phyloP scores from a whole-genome alignment of 2,329 filamentous ascomycete species.

The Fusarium succisae region DNA sequence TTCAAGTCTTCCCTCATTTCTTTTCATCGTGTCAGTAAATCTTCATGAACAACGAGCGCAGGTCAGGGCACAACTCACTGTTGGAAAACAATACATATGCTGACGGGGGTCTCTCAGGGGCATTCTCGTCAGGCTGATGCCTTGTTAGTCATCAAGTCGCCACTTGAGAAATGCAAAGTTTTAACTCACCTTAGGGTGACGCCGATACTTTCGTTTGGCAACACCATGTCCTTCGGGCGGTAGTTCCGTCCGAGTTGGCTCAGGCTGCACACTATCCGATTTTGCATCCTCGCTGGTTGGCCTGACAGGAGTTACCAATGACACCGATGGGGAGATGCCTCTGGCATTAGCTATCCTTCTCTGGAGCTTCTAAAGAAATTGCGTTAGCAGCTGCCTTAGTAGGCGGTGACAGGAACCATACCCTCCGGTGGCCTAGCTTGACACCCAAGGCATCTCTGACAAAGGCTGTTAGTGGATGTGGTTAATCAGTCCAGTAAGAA shows the following conservation, averaged over 20 bases:
- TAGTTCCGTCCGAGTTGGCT: slow-evolving; percentile 57
- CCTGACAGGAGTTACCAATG: slow-evolving; percentile 59
- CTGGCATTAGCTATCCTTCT: slow-evolving; percentile 80
- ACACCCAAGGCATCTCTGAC: slow-evolving; percentile 76
- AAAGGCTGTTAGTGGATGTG: slow-evolving; percentile 30
- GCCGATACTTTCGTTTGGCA: slow-evolving; percentile 77
- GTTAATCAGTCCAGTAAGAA: background rate
- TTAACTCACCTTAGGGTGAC: slow-evolving; percentile 75
- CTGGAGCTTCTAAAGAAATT: slow-evolving; percentile 74
- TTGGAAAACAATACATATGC: slow-evolving; percentile 90
- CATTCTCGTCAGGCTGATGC: slow-evolving; percentile 76
- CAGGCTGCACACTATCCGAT: slow-evolving; percentile 62
- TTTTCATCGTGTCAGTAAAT: slow-evolving; percentile 44
- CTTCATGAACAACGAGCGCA: background rate
- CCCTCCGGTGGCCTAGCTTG: slow-evolving; percentile 82
- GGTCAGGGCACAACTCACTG: slow-evolving; percentile 61
- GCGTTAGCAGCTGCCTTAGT: slow-evolving; percentile 5
- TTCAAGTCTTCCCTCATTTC: slow-evolving; percentile 82
- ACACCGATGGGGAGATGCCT: slow-evolving; percentile 66
- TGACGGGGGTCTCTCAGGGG: slow-evolving; percentile 81
- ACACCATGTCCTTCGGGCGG: slow-evolving; percentile 56
- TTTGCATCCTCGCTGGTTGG: slow-evolving; percentile 64
- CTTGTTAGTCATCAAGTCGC: background rate
- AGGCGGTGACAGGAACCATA: slow-evolving; percentile 54
- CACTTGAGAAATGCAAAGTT: background rate